Evolutionary conservation across 305 asterid genomes (phyloP).

Genomic region (Fraxinus greggii): DNA sequence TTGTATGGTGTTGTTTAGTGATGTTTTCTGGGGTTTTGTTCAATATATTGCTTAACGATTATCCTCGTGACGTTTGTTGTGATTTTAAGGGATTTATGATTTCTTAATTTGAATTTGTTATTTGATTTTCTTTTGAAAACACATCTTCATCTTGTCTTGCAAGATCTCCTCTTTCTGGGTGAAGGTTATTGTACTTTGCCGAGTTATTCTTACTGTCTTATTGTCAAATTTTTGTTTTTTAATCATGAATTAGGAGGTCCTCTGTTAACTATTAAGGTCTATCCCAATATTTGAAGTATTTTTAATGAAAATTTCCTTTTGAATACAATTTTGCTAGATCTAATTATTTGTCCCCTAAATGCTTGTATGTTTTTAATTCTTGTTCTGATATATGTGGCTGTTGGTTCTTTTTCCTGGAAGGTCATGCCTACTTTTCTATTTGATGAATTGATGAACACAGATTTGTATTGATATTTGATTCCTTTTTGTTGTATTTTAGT

Average conservation of each 20-base stretch:
- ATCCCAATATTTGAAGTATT: background rate
- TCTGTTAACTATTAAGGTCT: background rate
- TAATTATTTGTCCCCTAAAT: background rate
- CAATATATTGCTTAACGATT: background rate
- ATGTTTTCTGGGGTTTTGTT: background rate
- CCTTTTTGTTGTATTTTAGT: background rate
- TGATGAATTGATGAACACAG: background rate
- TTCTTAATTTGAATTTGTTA: background rate
- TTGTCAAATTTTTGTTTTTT: background rate
- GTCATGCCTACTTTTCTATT: background rate
- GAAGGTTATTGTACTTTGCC: background rate
- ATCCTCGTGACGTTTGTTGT: background rate
- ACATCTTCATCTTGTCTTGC: slow-evolving; percentile 23
- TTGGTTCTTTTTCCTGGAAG: background rate
- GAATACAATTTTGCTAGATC: background rate
- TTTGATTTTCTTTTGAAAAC: background rate
- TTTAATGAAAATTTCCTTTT: background rate
- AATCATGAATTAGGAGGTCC: background rate
- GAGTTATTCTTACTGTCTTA: background rate
- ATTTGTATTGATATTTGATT: background rate
- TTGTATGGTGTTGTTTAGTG: background rate
- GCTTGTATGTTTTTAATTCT: background rate
- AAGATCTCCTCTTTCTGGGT: slow-evolving; percentile 24
- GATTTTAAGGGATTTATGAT: background rate
- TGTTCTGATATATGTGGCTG: background rate